These are phyloP conservation scores for Physcomitrium patens DNA, from an alignment of 225 moss, liverwort and hornwort species.

Conservation along the genomic window DNA sequence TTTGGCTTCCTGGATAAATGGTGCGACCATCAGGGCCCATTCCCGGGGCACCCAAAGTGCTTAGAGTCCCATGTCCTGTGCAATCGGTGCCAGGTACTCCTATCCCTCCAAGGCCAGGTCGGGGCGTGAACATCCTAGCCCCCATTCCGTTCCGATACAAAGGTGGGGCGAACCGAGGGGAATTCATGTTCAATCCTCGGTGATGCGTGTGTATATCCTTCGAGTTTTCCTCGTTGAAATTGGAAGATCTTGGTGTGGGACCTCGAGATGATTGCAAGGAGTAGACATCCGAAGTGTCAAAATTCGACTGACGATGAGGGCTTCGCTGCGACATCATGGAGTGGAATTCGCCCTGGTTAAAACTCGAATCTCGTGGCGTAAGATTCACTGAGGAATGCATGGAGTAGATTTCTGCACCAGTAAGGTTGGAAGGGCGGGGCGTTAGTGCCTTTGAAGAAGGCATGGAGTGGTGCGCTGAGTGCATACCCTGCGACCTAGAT, in stretches of 20 bases:
- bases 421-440: constrained; percentile 88
- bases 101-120: constrained; percentile 37
- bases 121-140: constrained; percentile 43
- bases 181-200: constrained; percentile 39
- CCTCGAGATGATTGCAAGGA: constrained; percentile 72
- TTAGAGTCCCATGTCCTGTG: neutral
- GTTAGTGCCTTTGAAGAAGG: constrained; percentile 93
- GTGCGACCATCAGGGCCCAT: constrained; percentile 41
- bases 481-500: constrained; percentile 73
- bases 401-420: constrained; percentile 95
- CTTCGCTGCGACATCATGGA: constrained; percentile 62
- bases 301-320: constrained; percentile 62
- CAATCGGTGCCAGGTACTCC: constrained; percentile 37
- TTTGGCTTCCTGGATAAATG: constrained; percentile 43
- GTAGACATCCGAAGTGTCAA: constrained; percentile 63
- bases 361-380: constrained; percentile 86
- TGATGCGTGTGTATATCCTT: constrained; percentile 61
- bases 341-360: constrained; percentile 77
- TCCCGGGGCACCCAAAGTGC: neutral
- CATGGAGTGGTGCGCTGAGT: constrained; percentile 74
- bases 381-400: constrained; percentile 92
- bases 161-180: constrained; percentile 54
- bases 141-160: constrained; percentile 37
- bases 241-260: constrained; percentile 69
- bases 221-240: constrained; percentile 65